These are phyloP conservation scores for Quercus tomentella DNA, from an alignment of 331 rosid species.

Conservation along the genomic window DNA sequence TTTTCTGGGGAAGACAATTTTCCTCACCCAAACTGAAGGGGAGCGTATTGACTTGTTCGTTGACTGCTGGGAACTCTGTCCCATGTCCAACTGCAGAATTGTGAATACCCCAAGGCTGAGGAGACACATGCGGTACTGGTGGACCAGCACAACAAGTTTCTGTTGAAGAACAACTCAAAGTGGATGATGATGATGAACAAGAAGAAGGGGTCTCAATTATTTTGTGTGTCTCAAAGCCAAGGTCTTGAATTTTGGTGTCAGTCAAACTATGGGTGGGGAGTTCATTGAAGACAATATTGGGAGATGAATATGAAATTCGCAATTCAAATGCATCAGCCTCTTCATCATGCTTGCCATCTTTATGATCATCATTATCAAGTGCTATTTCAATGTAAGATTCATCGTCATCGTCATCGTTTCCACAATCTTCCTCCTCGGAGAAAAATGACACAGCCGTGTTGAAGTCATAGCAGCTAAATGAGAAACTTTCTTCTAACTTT, in stretches of 20 bases:
- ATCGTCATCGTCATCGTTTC: slow-evolving; percentile 1
- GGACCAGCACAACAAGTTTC: neutral
- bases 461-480: slow-evolving; percentile 23
- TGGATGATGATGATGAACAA: neutral
- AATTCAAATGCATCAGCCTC: slow-evolving; percentile 7
- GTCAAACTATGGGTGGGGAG: neutral
- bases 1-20: neutral
- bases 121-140: neutral
- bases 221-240: neutral
- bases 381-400: slow-evolving; percentile 46
- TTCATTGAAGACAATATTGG: slow-evolving; percentile 2
- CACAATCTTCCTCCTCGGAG: slow-evolving; percentile 8
- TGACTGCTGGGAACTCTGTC: too few relatives aligned
- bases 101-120: too few relatives aligned
- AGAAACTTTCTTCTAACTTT: slow-evolving; percentile 15
- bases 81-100: too few relatives aligned
- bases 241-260: neutral
- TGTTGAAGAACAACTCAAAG: neutral
- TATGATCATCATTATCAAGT: slow-evolving; percentile 4
- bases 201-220: neutral
- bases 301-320: slow-evolving; percentile 55
- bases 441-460: slow-evolving; percentile 8
- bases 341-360: neutral
- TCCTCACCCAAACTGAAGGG: neutral
- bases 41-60: too few relatives aligned